phyloP scores from a whole-genome alignment of 163 green algal species.

The Scenedesmus sp. region DNA sequence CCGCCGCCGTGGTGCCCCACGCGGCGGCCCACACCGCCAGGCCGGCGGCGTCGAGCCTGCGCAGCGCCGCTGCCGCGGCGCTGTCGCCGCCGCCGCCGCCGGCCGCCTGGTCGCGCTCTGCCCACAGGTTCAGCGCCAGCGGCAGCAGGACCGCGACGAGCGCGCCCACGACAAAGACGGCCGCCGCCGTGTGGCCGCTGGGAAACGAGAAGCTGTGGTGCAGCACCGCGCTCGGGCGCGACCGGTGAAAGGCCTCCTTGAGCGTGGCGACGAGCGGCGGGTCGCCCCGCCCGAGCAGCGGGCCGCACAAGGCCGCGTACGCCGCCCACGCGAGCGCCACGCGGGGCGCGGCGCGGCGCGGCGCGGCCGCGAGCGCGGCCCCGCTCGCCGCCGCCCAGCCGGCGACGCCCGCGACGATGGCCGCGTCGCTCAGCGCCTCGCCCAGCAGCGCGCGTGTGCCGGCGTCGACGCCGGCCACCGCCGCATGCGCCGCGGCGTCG shows the following conservation, averaged over 20 bases:
- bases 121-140: conserved; percentile 11
- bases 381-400: conserved; percentile 14
- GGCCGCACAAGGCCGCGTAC: conserved; percentile 26
- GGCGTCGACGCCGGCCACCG: background rate
- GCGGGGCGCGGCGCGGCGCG: background rate
- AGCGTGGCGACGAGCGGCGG: conserved; percentile 43
- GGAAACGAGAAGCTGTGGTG: conserved; percentile 53
- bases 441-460: background rate
- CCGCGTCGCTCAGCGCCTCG: conserved; percentile 25
- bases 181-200: conserved; percentile 42
- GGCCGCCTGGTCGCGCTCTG: background rate
- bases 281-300: conserved; percentile 31
- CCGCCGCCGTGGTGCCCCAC: conserved; percentile 33
- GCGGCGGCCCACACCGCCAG: conserved; percentile 36
- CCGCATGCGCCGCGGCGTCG: conserved; percentile 18
- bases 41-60: background rate
- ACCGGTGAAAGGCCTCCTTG: conserved; percentile 40
- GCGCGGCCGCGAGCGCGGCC: background rate
- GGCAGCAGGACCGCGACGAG: conserved; percentile 53
- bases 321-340: conserved; percentile 9
- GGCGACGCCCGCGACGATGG: conserved; percentile 27
- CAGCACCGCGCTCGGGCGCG: conserved; percentile 39
- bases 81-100: conserved; percentile 1
- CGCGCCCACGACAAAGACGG: conserved; percentile 38
- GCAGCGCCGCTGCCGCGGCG: background rate